These are phyloP conservation scores for Abelmoschus esculentus DNA, from an alignment of 345 rosid genomes.

Conservation along the genomic window DNA sequence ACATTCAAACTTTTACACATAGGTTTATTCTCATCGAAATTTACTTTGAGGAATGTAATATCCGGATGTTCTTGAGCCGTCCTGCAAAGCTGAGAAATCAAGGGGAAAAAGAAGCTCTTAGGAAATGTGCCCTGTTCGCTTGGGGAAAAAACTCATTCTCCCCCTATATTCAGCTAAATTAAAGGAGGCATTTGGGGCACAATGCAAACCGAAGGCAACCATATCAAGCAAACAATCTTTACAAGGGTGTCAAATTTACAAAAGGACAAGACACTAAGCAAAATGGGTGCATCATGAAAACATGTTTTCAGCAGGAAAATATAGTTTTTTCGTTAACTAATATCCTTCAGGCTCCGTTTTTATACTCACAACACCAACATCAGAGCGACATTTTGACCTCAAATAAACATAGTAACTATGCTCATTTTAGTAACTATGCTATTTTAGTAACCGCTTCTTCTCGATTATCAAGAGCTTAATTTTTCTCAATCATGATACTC, in stretches of 20 bases:
- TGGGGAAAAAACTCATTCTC: neutral
- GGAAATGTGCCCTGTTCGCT: neutral
- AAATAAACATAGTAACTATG: neutral
- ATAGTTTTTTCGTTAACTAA: neutral
- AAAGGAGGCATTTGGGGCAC: neutral
- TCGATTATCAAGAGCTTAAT: neutral
- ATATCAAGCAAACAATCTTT: neutral
- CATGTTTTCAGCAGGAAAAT: neutral
- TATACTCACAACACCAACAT: neutral
- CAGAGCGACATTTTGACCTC: neutral
- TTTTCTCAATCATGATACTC: neutral
- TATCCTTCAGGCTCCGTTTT: neutral
- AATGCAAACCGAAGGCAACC: neutral
- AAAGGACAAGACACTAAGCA: neutral
- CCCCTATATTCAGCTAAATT: neutral
- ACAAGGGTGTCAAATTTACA: no score
- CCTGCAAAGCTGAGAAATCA: conserved; percentile 60
- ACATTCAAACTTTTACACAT: conserved; percentile 91
- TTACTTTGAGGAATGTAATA: conserved; percentile 74
- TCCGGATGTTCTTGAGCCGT: conserved; percentile 73
- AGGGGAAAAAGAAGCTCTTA: neutral
- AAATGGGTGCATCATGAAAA: neutral
- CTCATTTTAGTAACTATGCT: neutral
- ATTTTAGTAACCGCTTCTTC: no score
- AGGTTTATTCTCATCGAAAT: conserved; percentile 83